Base-by-base conservation (phyloP, 1,284 basidiomycete species). In the Heterobasidion parviporum region DNA sequence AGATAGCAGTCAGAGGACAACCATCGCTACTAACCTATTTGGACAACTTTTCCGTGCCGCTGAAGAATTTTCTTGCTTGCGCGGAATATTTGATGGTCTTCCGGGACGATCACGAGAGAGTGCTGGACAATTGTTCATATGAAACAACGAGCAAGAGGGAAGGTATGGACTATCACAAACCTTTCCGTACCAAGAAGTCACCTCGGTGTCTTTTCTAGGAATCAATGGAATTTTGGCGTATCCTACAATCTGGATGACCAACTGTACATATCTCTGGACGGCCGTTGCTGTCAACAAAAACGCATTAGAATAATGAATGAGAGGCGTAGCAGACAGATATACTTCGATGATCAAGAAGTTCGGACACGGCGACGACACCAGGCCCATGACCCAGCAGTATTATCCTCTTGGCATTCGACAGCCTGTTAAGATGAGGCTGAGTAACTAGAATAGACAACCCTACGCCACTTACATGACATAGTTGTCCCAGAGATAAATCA, bases 401-500 rank as follows among this genome's bases (percentile, higher is more conserved):
- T 15, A 98, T 78, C 34, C 83, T 78, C 49, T 81, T 75, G 4
- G 87, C 87, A 44, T 77, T 75, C 3, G 85, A 87, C 56, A 94
- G 72, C 59, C 91, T 94, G 60, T 26, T 26, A 26, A 6, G 16
- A 9, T 5, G n/a, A 10, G 18, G n/a, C 26, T 6, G 6, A 48
- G 10, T 18, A 16, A 4, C 46, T 32, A 20, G 9, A 48, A 33
- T 55, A 41, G 47, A 15, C 50, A 20, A 46, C 5, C 32, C 47
- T 59, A 9, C 18, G 26, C 8, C 3, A 48, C 63, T 26, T 55
- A 94, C 92, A 90, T 82, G 55, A 97, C 78, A 62, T 94, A 93
- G 67, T 98, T 96, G 70, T 98, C 95, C 96, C 96, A 99, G 3
- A 98, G 68, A 65, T 96, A 96, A 7, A 79, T 75, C 58, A 95